A percentile compares a stretch with the other conserved stretches of the same genome.
Evolutionary conservation across 495 filamentous ascomycete species (phyloP).

Genomic region (Annulohypoxylon bovei): DNA sequence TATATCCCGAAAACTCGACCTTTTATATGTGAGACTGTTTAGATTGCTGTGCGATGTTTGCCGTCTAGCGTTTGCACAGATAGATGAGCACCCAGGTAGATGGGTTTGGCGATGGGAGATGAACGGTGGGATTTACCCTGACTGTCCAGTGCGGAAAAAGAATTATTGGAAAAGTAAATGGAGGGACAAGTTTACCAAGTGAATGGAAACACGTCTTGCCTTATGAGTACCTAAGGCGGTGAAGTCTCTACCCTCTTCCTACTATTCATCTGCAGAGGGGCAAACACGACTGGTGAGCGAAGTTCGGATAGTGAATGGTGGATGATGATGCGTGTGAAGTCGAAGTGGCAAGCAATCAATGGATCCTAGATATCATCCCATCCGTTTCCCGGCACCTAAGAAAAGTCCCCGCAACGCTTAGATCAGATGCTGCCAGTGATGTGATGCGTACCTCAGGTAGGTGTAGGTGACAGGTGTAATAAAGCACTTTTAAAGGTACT

Average conservation of each 20-base stretch:
- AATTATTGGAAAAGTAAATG: background rate
- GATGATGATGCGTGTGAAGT: conserved; percentile 11
- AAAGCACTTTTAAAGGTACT: conserved; percentile 2
- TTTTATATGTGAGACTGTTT: background rate
- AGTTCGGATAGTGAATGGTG: conserved; percentile 15
- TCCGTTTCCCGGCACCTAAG: conserved; percentile 7
- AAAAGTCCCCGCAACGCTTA: conserved; percentile 16
- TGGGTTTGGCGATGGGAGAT: background rate
- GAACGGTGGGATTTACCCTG: background rate
- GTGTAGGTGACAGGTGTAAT: conserved; percentile 17
- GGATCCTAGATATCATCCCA: conserved; percentile 14
- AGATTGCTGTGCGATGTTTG: background rate
- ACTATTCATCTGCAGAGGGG: background rate
- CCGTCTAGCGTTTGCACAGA: background rate
- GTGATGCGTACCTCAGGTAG: conserved; percentile 6
- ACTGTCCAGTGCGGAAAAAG: background rate
- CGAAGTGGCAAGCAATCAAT: conserved; percentile 16
- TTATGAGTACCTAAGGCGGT: background rate
- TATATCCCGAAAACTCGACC: background rate
- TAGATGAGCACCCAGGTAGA: background rate
- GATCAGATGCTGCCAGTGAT: conserved; percentile 29
- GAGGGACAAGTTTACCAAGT: background rate
- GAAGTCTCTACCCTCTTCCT: background rate
- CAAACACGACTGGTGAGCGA: background rate
- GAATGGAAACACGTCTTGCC: background rate